Percentiles rank a stretch among this genome's conserved stretches.
phyloP scores from a whole-genome alignment of 2,329 filamentous ascomycete genomes.

The Fusarium pininemorale region DNA sequence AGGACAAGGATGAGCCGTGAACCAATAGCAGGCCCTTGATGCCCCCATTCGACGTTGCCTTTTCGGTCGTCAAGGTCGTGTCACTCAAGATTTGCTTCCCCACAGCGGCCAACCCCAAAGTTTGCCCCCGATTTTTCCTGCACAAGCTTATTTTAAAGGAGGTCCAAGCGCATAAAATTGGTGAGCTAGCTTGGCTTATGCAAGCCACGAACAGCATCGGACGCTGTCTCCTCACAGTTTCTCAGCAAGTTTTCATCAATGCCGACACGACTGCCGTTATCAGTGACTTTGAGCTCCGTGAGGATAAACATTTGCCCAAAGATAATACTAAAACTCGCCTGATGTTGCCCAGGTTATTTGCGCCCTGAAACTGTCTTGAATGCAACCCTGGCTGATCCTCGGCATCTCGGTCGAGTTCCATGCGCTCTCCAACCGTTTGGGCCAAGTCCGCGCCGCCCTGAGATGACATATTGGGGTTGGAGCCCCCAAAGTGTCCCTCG shows the following conservation, averaged over 20 bases:
- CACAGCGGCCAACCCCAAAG: constrained; percentile 22
- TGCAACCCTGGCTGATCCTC: background rate
- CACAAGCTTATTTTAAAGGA: constrained; percentile 19
- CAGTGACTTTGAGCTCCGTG: background rate
- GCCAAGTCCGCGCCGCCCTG: background rate
- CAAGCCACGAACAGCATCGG: background rate
- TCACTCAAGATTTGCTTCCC: constrained; percentile 3
- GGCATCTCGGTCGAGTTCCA: constrained; percentile 8
- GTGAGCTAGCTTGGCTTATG: constrained; percentile 2
- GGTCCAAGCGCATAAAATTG: background rate
- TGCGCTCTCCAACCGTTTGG: constrained; percentile 2
- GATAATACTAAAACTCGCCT: background rate
- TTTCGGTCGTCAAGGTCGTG: background rate
- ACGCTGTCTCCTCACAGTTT: background rate
- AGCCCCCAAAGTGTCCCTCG: constrained; percentile 6
- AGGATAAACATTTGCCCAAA: background rate
- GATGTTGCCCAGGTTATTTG: background rate
- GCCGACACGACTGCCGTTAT: background rate
- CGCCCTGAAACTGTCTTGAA: background rate
- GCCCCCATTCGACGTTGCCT: constrained; percentile 1
- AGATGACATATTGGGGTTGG: constrained; percentile 11
- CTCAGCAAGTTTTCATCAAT: background rate
- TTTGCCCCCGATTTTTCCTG: background rate
- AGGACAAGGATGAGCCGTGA: background rate
- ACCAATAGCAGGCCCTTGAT: background rate